Conservation (phyloP, 805 yeast species). For the Candida nemodendra region DNA sequence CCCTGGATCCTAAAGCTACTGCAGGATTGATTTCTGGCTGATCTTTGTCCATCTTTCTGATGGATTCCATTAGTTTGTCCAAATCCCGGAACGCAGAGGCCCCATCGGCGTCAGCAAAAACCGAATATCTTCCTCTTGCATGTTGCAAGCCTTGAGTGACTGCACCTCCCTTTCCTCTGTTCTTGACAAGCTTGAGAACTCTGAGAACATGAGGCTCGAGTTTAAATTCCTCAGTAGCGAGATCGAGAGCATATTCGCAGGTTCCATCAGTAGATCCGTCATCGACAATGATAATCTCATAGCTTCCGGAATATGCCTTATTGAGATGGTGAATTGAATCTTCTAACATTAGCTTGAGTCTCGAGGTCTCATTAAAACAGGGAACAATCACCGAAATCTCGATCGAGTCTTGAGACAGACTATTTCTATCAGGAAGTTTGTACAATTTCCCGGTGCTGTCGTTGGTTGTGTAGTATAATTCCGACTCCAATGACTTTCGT, state of each 20-base stretch:
- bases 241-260: slow-evolving; percentile 62
- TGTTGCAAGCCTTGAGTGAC: slow-evolving; percentile 88
- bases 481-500: slow-evolving; percentile 51
- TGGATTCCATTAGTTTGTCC: slow-evolving; percentile 44
- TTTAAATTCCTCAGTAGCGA: slow-evolving; percentile 49
- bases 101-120: slow-evolving; percentile 98
- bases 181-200: slow-evolving; percentile 65
- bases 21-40: slow-evolving; percentile 41
- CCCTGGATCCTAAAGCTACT: slow-evolving; percentile 87
- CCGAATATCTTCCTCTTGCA: slow-evolving; percentile 65
- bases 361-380: slow-evolving; percentile 81
- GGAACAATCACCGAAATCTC: slow-evolving; percentile 82
- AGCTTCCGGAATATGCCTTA: slow-evolving; percentile 33
- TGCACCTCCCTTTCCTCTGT: slow-evolving; percentile 96
- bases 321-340: slow-evolving; percentile 62
- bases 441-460: slow-evolving; percentile 31
- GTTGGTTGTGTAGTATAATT: slow-evolving; percentile 52
- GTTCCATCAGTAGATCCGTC: slow-evolving; percentile 91
- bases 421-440: slow-evolving; percentile 36
- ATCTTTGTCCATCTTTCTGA: slow-evolving; percentile 30
- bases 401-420: slow-evolving; percentile 38
- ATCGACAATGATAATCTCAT: slow-evolving; percentile 85
- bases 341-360: slow-evolving; percentile 69
- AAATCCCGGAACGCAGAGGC: slow-evolving; percentile 82
- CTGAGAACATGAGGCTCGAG: slow-evolving; percentile 60